Evolutionary conservation across 805 yeast species (phyloP).

Genomic region (Hyphopichia homilentoma): DNA sequence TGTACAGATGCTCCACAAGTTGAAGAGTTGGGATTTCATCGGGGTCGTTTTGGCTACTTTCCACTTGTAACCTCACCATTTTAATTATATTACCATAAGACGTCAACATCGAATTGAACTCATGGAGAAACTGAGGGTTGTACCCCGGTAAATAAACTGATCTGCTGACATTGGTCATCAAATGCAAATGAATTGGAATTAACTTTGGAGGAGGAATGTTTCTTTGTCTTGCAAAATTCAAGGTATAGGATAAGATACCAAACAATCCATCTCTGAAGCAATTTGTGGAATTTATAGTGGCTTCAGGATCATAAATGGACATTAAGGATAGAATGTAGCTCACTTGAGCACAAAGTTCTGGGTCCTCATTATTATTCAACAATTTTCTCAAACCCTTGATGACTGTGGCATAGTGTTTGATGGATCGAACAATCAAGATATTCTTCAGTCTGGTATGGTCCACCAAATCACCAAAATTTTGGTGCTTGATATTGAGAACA

Average conservation of each 20-base stretch:
- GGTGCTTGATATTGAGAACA: constrained; percentile 13
- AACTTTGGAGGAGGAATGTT: constrained; percentile 12
- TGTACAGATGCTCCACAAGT: constrained; percentile 17
- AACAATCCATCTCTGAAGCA: constrained; percentile 41
- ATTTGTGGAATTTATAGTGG: constrained; percentile 29
- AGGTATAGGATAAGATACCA: constrained; percentile 27
- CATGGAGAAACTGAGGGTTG: constrained; percentile 27
- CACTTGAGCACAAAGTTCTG: constrained; percentile 29
- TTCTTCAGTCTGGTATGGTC: constrained; percentile 17
- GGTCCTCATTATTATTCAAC: constrained; percentile 25
- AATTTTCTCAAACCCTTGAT: constrained; percentile 28
- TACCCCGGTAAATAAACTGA: constrained; percentile 35
- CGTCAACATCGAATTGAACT: constrained; percentile 19
- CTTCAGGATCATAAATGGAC: constrained; percentile 43
- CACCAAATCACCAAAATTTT: constrained; percentile 9
- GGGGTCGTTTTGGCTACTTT: constrained; percentile 4
- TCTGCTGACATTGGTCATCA: constrained; percentile 32
- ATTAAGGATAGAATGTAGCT: constrained; percentile 36
- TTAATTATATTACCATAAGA: constrained; percentile 17
- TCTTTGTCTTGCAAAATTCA: constrained; percentile 12
- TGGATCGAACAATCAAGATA: constrained; percentile 26
- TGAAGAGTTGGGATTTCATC: constrained; percentile 7
- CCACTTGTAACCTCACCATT: constrained; percentile 3
- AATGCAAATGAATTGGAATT: constrained; percentile 28
- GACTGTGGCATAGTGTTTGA: constrained; percentile 33